phyloP scores from a whole-genome alignment of 2,329 filamentous ascomycete genomes.

The Cercospora berteroae region DNA sequence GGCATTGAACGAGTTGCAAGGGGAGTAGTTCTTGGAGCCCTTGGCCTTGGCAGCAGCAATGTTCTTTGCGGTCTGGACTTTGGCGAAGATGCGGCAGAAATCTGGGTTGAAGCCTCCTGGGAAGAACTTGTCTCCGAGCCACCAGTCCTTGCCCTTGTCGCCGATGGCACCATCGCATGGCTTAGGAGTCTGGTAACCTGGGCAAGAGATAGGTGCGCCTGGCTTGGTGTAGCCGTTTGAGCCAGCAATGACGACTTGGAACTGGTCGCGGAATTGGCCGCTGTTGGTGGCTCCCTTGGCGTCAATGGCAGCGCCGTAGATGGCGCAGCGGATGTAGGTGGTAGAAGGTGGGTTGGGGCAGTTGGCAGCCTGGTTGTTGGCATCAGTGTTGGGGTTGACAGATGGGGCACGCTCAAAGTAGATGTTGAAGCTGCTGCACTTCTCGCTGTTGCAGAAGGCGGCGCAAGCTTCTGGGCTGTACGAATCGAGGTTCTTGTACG shows the following conservation, averaged over 20 bases:
- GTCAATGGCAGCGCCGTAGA: conserved; percentile 40
- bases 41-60: conserved; percentile 16
- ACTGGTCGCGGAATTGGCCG: conserved; percentile 31
- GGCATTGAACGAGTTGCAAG: conserved; percentile 36
- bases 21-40: conserved; percentile 23
- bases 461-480: conserved; percentile 37
- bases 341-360: conserved; percentile 41
- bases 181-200: conserved; percentile 19
- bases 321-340: conserved; percentile 43
- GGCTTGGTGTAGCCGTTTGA: conserved; percentile 35
- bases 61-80: conserved; percentile 7
- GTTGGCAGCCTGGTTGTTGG: conserved; percentile 30
- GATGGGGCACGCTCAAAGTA: conserved; percentile 39
- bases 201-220: conserved; percentile 20
- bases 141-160: conserved; percentile 20
- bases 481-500: conserved; percentile 32
- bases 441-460: conserved; percentile 34
- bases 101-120: conserved; percentile 36
- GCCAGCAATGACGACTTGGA: conserved; percentile 34
- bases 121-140: conserved; percentile 34
- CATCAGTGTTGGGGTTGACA: conserved; percentile 31
- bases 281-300: conserved; percentile 32
- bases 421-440: conserved; percentile 40
- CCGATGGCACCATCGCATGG: conserved; percentile 23
- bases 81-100: conserved; percentile 28